Base-by-base conservation (phyloP, 2,329 filamentous ascomycete genomes). In the Zalaria obscura region DNA sequence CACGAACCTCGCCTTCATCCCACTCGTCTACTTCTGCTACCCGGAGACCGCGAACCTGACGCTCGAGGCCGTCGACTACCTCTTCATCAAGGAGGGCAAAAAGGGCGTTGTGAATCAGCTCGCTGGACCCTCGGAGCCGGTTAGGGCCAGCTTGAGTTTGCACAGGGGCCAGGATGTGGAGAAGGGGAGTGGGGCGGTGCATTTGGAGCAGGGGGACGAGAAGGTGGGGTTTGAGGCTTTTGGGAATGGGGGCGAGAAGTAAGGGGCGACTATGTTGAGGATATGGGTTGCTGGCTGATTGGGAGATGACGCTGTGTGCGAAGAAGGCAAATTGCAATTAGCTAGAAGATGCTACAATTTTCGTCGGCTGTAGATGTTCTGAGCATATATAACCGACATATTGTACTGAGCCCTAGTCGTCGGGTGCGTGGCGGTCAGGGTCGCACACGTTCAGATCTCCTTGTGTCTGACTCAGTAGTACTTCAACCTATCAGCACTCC, bases 21-120 rank as follows among this genome's bases (percentile, higher is more conserved):
- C 64, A 1, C 55, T 72, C 2, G 58, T 72, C 26, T 72, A 66
- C 53, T 69, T 69, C 50, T 63, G 55, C 49, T 66, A 64, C 39
- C 64, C 64, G 5, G 65, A 68, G 43, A 68, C 65, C 0, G 55
- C 58, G 10, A 65, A 63, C 39, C 54, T 65, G 7, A 61, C 56
- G 4, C 55, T 68, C 3, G 64, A 68, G 45, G 63, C 67, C 39
- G 62, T 68, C 38, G 65, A 69, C 45, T 59, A 57, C 46, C 50
- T 67, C 3, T 68, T 66, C 44, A 8, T 48, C 25, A 50, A 47
- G 18, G 51, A 52, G 4, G 55, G 53, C 26, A 42, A 48, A 7
- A 48, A 51, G 2, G 55, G 53, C 0, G 29, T 52, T 7, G 18
- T 18, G 18, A 42, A 46, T 26, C 46, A 48, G 28, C 44, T 55